A percentile compares a stretch with the other conserved stretches of the same genome.
Conservation (phyloP, 2,329 filamentous ascomycete species). For the Daldinia sp. region DNA sequence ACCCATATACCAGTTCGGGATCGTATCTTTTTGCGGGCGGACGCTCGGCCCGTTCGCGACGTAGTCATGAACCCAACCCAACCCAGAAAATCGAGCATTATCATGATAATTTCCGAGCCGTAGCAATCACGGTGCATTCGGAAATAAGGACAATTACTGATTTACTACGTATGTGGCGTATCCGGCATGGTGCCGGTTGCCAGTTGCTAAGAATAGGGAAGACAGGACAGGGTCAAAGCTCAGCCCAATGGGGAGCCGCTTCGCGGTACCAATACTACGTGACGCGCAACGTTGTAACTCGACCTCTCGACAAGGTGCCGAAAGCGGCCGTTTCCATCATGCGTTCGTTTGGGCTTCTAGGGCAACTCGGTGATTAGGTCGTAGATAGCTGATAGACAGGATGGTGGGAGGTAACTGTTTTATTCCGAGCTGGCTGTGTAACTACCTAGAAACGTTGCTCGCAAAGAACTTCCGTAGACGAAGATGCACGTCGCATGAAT, state of each 20-base stretch:
- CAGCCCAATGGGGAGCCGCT: neutral
- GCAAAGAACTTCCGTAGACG: neutral
- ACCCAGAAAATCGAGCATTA: neutral
- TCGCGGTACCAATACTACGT: slow-evolving; percentile 1
- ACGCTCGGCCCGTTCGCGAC: neutral
- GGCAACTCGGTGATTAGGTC: neutral
- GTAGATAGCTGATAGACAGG: neutral
- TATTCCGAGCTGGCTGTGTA: neutral
- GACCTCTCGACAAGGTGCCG: neutral
- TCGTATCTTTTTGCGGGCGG: neutral
- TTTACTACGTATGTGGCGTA: neutral
- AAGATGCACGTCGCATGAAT: neutral
- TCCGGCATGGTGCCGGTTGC: neutral
- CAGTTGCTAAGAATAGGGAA: slow-evolving; percentile 2
- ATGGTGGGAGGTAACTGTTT: neutral
- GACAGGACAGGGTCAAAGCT: slow-evolving; percentile 6
- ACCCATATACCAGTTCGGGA: neutral
- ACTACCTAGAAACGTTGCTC: slow-evolving; percentile 25
- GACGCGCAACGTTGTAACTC: slow-evolving; percentile 8
- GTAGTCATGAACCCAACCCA: neutral
- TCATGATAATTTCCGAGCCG: neutral
- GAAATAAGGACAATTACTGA: neutral
- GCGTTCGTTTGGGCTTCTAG: neutral
- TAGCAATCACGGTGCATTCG: neutral
- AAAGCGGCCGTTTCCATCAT: neutral